Base-by-base conservation (phyloP, 441 rosid species). In the Jatropha podagrica region DNA sequence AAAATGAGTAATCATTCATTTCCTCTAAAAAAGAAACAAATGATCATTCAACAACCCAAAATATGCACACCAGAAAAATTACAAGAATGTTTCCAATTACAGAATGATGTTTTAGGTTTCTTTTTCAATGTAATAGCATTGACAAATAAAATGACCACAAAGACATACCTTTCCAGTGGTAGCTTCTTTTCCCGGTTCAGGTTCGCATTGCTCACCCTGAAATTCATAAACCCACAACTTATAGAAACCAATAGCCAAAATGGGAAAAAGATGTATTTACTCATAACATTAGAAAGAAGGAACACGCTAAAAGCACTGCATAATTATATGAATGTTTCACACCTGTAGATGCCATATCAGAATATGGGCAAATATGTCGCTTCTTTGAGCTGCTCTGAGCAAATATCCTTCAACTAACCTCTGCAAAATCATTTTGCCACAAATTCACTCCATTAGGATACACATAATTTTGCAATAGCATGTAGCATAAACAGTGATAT, bases 311-410 rank as follows among this genome's bases (percentile, higher is more conserved):
- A 27, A 56, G 49, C 55, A 59, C 15, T 74, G 13, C 2, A 32
- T 38, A 46, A 18, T 41, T 14, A 66, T 42, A 77, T 37, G 73
- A 65, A 52, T 63, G n/a, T 56, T 74, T 55, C 82, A 58, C 69
- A 94, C 99, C 96, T 94, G 98, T 73, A 96, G 83, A 86, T 88
- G 93, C 99, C 99, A 96, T 82, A 96, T 94, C 80, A 96, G 84
- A 82, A 96, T 93, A 81, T 96, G 99, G 71, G 97, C 93, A 82
- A 96, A 93, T 83, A 96, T 83, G 81, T 96, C 96, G 78, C 98
- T 96, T 84, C 94, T 85, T 75, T 96, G 95, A 80, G 98, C 82
- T 68, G 99, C 99, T 88, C 98, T 89, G 54, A 96, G 95, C 88
- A 96, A 84, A 83, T 96, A 96, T 64, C 99, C 99, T 86, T 96